phyloP scores from a whole-genome alignment of 2,329 filamentous ascomycete genomes.

The Fusarium incarnatum region DNA sequence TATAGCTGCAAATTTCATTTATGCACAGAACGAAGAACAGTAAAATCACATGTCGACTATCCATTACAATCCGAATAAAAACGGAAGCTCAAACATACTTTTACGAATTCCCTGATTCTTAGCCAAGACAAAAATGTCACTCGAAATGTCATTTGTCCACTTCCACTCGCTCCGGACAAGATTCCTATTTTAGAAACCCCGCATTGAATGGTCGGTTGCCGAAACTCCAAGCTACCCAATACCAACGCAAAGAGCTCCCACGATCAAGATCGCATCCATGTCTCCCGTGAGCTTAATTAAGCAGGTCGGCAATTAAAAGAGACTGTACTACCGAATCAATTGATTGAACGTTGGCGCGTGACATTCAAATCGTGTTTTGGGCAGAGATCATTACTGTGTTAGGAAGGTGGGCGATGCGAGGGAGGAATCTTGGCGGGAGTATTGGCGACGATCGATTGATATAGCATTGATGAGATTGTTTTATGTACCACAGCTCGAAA shows the following conservation, averaged over 20 bases:
- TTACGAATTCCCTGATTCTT: constrained; percentile 2
- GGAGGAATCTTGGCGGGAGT: background rate
- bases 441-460: background rate
- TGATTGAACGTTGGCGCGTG: constrained; percentile 11
- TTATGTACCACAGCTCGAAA: no score
- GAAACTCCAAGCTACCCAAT: constrained; percentile 21
- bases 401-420: constrained; percentile 23
- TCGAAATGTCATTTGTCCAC: constrained; percentile 8
- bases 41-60: constrained; percentile 3
- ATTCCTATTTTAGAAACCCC: constrained; percentile 26
- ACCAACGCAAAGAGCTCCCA: background rate
- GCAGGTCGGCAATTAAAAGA: constrained; percentile 6
- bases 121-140: background rate
- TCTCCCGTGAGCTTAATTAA: constrained; percentile 4
- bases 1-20: constrained; percentile 41
- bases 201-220: constrained; percentile 15
- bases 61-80: background rate
- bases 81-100: constrained; percentile 7
- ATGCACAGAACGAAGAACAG: constrained; percentile 38
- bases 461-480: no score
- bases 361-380: background rate
- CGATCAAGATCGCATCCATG: constrained; percentile 26
- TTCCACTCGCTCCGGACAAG: constrained; percentile 8
- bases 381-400: constrained; percentile 30
- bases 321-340: constrained; percentile 22